Evolutionary conservation across 768 basidiomycete genomes (phyloP).

Genomic region (Agaricus bisporus): DNA sequence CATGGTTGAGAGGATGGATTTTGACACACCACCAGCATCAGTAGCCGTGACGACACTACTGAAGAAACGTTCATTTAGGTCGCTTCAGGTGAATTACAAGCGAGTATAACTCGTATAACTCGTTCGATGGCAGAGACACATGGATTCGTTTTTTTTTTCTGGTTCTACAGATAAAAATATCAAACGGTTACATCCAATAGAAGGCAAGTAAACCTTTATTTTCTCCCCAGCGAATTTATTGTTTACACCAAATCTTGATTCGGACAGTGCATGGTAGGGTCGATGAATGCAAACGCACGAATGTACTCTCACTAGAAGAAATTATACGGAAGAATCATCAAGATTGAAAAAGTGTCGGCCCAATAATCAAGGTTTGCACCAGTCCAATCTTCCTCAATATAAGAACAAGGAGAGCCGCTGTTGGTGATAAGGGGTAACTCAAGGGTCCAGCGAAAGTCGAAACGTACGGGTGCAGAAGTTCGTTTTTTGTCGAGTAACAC

Average conservation of each 20-base stretch:
- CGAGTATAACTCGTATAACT: too few species aligned
- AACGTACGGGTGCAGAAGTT: constrained; percentile 33
- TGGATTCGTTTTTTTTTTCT: too few species aligned
- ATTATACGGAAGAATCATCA: constrained; percentile 26
- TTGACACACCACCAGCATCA: constrained; percentile 31
- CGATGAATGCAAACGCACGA: too few species aligned
- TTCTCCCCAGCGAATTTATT: too few species aligned
- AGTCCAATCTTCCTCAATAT: constrained; percentile 36
- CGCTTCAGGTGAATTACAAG: constrained; percentile 19
- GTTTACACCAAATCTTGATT: too few species aligned
- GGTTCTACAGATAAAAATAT: too few species aligned
- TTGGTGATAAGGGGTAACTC: constrained; percentile 24
- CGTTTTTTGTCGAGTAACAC: constrained; percentile 37
- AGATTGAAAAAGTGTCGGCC: constrained; percentile 58
- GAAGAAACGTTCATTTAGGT: constrained; percentile 45
- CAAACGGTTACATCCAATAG: too few species aligned
- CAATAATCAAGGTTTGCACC: constrained; percentile 23
- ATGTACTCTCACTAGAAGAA: too few species aligned
- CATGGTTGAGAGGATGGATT: constrained; percentile 30
- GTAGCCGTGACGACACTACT: constrained; percentile 43
- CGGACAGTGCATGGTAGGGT: too few species aligned
- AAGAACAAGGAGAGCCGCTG: constrained; percentile 29
- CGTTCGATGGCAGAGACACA: too few species aligned
- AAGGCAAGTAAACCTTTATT: too few species aligned
- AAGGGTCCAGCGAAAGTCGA: too few species aligned